These are phyloP conservation scores for Saturnispora serradocipensis DNA, from an alignment of 805 yeast species.

Conservation along the genomic window DNA sequence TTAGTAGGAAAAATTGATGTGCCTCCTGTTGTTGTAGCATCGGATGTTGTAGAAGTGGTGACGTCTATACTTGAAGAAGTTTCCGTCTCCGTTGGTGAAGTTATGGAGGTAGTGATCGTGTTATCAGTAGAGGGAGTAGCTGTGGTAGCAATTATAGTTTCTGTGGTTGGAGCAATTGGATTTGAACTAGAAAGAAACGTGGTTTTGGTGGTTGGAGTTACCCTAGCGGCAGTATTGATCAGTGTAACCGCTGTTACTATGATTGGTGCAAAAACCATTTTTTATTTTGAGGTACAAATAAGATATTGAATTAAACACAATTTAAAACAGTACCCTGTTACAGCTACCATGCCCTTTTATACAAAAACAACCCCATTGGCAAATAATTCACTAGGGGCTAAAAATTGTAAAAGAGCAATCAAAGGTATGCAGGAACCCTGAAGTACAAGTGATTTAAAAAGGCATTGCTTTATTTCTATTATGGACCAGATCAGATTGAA, in stretches of 20 bases:
- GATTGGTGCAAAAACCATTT: background rate
- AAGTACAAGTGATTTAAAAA: background rate
- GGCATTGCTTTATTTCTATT: background rate
- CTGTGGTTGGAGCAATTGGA: background rate
- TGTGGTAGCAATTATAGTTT: background rate
- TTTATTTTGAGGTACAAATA: too few relatives aligned
- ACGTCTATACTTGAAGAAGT: background rate
- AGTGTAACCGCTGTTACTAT: background rate
- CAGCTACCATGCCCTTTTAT: background rate
- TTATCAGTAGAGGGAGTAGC: background rate
- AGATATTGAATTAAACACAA: too few relatives aligned
- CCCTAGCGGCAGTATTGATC: background rate
- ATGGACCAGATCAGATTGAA: background rate
- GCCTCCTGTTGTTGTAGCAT: background rate
- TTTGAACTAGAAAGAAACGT: background rate
- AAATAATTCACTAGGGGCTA: background rate
- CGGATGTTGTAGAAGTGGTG: background rate
- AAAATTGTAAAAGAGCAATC: background rate
- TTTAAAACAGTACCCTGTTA: too few relatives aligned
- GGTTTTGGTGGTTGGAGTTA: background rate
- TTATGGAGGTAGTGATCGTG: background rate
- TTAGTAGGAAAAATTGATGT: constrained; percentile 1
- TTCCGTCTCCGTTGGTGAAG: background rate
- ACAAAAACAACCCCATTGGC: background rate
- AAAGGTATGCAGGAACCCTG: background rate